These are phyloP conservation scores for Trametes maxima DNA, from an alignment of 768 basidiomycete genomes.

Conservation along the genomic window DNA sequence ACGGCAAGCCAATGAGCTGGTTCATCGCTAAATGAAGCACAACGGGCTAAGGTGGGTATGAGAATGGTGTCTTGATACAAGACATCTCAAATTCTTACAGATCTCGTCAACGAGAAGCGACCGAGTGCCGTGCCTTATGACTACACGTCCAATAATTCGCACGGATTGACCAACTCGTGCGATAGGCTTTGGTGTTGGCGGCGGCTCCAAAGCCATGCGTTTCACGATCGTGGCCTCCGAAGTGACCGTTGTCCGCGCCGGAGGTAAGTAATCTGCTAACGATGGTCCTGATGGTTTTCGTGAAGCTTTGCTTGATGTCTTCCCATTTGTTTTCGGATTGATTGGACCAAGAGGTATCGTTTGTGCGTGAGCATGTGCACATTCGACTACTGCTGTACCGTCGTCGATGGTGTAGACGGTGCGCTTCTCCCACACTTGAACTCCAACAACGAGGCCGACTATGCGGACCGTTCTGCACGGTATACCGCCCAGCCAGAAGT, in stretches of 20 bases:
- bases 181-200: constrained; percentile 13
- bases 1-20: constrained; percentile 58
- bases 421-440: constrained; percentile 60
- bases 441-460: constrained; percentile 65
- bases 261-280: constrained; percentile 9
- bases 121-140: constrained; percentile 17
- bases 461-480: constrained; percentile 68
- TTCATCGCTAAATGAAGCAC: constrained; percentile 59
- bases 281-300: background rate
- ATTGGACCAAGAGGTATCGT: constrained; percentile 12
- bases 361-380: constrained; percentile 43
- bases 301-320: background rate
- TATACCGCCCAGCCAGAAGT: constrained; percentile 70
- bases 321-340: background rate
- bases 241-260: background rate
- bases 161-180: constrained; percentile 20
- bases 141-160: constrained; percentile 17
- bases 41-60: constrained; percentile 34
- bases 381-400: constrained; percentile 74
- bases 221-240: background rate
- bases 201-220: background rate
- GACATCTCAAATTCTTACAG: constrained; percentile 5
- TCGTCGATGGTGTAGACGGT: constrained; percentile 75
- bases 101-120: constrained; percentile 22
- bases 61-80: background rate